These are phyloP conservation scores for Xenoacremonium recifei DNA, from an alignment of 2,329 filamentous ascomycete genomes.

Conservation along the genomic window DNA sequence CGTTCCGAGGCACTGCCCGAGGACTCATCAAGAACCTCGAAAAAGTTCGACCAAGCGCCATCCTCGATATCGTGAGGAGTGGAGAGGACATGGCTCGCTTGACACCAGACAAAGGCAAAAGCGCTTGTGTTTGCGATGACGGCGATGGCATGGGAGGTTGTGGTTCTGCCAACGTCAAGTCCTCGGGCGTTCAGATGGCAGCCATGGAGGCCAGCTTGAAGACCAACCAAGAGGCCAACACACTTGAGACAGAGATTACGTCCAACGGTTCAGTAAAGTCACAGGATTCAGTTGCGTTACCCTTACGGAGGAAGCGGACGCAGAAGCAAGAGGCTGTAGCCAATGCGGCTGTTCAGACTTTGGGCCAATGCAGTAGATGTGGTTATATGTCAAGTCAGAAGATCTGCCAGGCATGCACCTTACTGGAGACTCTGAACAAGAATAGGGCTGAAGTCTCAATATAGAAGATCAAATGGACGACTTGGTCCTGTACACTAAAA, in stretches of 20 bases:
- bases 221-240: slow-evolving; percentile 14
- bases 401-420: slow-evolving; percentile 88
- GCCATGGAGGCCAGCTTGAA: slow-evolving; percentile 64
- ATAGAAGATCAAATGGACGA: no score
- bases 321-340: slow-evolving; percentile 25
- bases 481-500: no score
- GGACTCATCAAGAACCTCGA: slow-evolving; percentile 94
- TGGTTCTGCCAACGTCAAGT: slow-evolving; percentile 61
- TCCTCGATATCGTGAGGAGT: slow-evolving; percentile 89
- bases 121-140: slow-evolving; percentile 36
- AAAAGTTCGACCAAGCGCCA: slow-evolving; percentile 87
- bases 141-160: slow-evolving; percentile 62
- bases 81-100: slow-evolving; percentile 94
- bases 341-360: slow-evolving; percentile 59
- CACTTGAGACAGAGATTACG: slow-evolving; percentile 33
- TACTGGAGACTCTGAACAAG: slow-evolving; percentile 90
- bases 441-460: slow-evolving; percentile 59
- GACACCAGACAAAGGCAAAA: slow-evolving; percentile 38
- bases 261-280: slow-evolving; percentile 17
- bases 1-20: slow-evolving; percentile 88
- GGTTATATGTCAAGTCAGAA: slow-evolving; percentile 95
- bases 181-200: slow-evolving; percentile 74
- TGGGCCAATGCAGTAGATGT: slow-evolving; percentile 82
- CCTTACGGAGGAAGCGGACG: slow-evolving; percentile 28
- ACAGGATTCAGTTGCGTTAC: slow-evolving; percentile 33